Base-by-base conservation (phyloP, 2,329 filamentous ascomycete species). In the Colletotrichum chlorophyti region DNA sequence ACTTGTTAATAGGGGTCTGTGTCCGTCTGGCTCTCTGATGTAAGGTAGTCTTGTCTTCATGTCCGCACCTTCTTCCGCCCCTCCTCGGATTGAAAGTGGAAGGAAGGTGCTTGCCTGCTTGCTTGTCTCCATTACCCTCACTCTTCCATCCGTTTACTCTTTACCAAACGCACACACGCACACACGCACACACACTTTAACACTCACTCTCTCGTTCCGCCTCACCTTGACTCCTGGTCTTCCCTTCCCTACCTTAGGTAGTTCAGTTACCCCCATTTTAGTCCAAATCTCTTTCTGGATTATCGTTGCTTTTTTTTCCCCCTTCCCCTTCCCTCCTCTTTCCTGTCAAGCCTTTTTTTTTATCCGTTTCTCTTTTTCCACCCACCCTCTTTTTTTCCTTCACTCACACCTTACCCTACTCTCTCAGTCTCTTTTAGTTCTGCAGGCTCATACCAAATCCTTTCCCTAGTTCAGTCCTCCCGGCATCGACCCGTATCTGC, bases 401-500 rank as follows among this genome's bases (percentile, higher is more conserved):
- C 32, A 41, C 14, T 35, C 27, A n/a, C n/a, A n/a, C 34, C 21
- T 42, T 15, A 10, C 29, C 40, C 29, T 42, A 17, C 17, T 41
- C 40, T 26, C 40, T 23, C 40, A 42, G 21, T 12, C 40, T 26
- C 40, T 42, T 26, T 10, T n/a, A n/a, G n/a, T n/a, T n/a, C n/a
- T n/a, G n/a, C n/a, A n/a, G n/a, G n/a, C n/a, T n/a, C n/a, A n/a
- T n/a, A n/a, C n/a, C n/a, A n/a, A n/a, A n/a, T n/a, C n/a, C n/a
- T n/a, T n/a, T n/a, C n/a, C n/a, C n/a, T n/a, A n/a, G n/a, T n/a
- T 48, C 32, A 29, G 29, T 35, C 31, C 40, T 58, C 32, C 54
- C 54, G n/a, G 43, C 54, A 48, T 53, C 49, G 46, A 49, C 42
- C 55, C 41, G 43, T 59, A 59, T 49, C 51, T 55, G 43, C 55